Base-by-base conservation (phyloP, 2,329 filamentous ascomycete genomes). In the Elsinoe fawcettii region DNA sequence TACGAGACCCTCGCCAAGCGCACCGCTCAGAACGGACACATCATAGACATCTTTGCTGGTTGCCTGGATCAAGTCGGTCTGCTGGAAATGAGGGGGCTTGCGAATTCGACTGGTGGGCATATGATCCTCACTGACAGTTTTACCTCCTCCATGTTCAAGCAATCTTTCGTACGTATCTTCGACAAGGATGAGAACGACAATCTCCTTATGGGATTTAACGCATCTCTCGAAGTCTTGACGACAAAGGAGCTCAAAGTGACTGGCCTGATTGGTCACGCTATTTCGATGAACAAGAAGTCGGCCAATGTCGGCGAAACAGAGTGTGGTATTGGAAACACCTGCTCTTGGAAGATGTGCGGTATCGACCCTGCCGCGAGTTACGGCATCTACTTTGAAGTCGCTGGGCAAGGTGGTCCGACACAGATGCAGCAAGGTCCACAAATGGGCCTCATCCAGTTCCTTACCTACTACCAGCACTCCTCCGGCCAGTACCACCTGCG, bases 321-420 rank as follows among this genome's bases (percentile, higher is more conserved):
- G 71, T 96, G 92, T 66, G 93, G 93, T 67, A 96, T 99, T 65
- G 93, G 93, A 63, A 97, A 97, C 70, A 99, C 93, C 0, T 97
- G 92, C 73, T 92, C 91, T 2, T 99, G 93, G 93, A 99, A 99
- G 75, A 96, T 99, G 92, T 97, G 93, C 67, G 91, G 90, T 64
- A 96, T 99, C 64, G 91, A 97, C 66, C 93, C 93, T 9, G 87
- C 85, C 57, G 85, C 93, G 30, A 96, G 90, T 67, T 97, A 97
- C 66, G 93, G 90, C 60, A 82, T 99, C 61, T 99, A 97, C 75
- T 99, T 97, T 66, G 93, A 99, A 72, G 95, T 99, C 69, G 92
- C 93, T 47, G 90, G 88, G 65, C 93, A 97, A 74, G 90, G 90
- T 34, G 90, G 90, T 6, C 87, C 90, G 14, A 81, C 87, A 51